Evolutionary conservation across 1,139 yeast species (phyloP), one percentile per base, ranked within the genome.

Genomic region (Magnusiomyces clavatus): DNA sequence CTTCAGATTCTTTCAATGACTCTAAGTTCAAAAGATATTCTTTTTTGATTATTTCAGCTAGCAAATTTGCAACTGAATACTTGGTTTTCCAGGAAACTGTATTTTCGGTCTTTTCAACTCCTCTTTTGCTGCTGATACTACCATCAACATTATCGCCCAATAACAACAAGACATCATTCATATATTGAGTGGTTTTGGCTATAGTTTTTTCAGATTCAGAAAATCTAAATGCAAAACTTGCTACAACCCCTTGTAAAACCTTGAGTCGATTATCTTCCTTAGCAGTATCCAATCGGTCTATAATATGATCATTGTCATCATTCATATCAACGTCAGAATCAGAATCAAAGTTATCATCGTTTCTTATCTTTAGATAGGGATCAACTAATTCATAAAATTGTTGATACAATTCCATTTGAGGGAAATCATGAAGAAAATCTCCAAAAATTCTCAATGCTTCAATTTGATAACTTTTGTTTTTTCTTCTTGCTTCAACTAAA

Each of bases 401-500:
- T 1, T 65, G 68, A 38, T 68, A 67, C 6, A 73, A 49, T 12
- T 68, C 73, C 13, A 62, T 61, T 17, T 66, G 68, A 3, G 67
- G 67, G 39, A 64, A 60, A 14, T 46, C 52, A 14, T 57, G 56
- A 13, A 65, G 43, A 47, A 59, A 67, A 16, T 56, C 49, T 2
- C 67, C 70, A 14, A 58, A 56, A 3, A 57, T 53, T 8, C 60
- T 60, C 14, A 69, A 44, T 2, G 66, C 67, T 38, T 64, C 56
- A 57, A 61, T 72, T 54, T 81, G 86, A 64, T 90, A 90, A 1
- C 68, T 77, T 58, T 76, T 77, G 63, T 86, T 88, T 49, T 79
- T 77, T 59, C 95, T 74, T 54, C 77, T 78, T 0, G 86, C 79
- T 65, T 90, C 97, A 1, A 73, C 70, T 1, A 72, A 54, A 0